phyloP scores from a whole-genome alignment of 225 moss, liverwort and hornwort genomes.

The Antitrichia curtipendula region DNA sequence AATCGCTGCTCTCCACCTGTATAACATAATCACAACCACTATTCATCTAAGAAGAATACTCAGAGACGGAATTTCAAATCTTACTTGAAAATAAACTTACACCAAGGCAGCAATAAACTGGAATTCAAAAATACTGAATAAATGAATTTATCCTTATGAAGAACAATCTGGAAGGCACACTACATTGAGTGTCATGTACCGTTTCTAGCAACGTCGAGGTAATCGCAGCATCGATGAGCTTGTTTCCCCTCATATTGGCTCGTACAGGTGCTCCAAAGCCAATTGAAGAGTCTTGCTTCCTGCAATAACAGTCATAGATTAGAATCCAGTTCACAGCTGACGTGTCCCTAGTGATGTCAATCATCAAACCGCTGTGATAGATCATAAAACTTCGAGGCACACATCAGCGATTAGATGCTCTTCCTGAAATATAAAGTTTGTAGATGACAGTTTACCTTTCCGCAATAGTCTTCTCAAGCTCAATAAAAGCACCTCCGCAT shows the following conservation, averaged over 20 bases:
- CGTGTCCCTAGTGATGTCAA: background rate
- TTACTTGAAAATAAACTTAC: background rate
- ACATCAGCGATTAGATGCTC: background rate
- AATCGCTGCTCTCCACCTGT: conserved; percentile 96
- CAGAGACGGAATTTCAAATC: background rate
- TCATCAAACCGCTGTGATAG: background rate
- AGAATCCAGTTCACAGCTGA: background rate
- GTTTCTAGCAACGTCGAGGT: conserved; percentile 65
- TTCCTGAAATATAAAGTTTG: background rate
- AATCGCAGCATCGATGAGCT: conserved; percentile 54
- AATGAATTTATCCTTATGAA: background rate
- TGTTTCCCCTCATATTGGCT: conserved; percentile 81
- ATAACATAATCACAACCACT: background rate
- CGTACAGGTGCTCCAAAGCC: conserved; percentile 91
- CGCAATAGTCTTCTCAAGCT: conserved; percentile 91
- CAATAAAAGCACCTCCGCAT: conserved; percentile 94
- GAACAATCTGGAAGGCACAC: background rate
- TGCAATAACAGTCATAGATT: background rate
- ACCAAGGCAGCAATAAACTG: background rate
- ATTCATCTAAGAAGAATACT: background rate
- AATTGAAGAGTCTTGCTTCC: conserved; percentile 78
- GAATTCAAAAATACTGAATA: background rate
- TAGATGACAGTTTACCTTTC: conserved; percentile 52
- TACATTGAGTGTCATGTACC: conserved; percentile 20
- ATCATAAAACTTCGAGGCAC: background rate